Conservation (phyloP, 768 basidiomycete species). For the Trichaptum fuscoviolaceum region DNA sequence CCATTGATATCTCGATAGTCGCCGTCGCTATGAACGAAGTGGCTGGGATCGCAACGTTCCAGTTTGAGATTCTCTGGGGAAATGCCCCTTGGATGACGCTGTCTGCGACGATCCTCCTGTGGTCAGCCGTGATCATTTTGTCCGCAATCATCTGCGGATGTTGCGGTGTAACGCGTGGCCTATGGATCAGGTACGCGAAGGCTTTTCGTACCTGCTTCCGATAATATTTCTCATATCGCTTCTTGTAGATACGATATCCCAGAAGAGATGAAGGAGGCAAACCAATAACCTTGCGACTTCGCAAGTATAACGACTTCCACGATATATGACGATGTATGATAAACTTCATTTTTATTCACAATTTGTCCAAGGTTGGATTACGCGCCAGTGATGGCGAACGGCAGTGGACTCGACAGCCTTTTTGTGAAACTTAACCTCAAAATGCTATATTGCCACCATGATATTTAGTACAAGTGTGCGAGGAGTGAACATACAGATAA, state of each 20-base stretch:
- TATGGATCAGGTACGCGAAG: not conserved
- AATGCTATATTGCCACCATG: not conserved
- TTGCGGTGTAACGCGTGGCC: constrained; percentile 41
- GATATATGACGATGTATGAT: not conserved
- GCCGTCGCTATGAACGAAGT: constrained; percentile 44
- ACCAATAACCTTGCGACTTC: not conserved
- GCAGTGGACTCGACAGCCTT: not conserved
- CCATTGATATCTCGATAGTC: constrained; percentile 58
- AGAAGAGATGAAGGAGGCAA: not conserved
- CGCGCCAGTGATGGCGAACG: too few relatives aligned
- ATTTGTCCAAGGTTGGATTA: not conserved
- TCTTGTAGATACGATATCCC: not conserved
- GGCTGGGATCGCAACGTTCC: constrained; percentile 29
- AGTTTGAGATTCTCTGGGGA: constrained; percentile 51
- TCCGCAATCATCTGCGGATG: constrained; percentile 63
- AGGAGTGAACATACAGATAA: not conserved
- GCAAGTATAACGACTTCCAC: not conserved
- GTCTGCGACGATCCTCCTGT: constrained; percentile 46
- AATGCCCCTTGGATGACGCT: constrained; percentile 73
- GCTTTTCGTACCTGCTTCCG: not conserved
- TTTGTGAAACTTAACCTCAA: not conserved
- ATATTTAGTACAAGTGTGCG: not conserved
- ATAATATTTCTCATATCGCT: not conserved
- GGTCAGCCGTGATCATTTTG: constrained; percentile 56
- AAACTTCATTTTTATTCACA: too few relatives aligned